phyloP scores from a whole-genome alignment of 192 early-diverging fungal species.

The Coemansia sp. region DNA sequence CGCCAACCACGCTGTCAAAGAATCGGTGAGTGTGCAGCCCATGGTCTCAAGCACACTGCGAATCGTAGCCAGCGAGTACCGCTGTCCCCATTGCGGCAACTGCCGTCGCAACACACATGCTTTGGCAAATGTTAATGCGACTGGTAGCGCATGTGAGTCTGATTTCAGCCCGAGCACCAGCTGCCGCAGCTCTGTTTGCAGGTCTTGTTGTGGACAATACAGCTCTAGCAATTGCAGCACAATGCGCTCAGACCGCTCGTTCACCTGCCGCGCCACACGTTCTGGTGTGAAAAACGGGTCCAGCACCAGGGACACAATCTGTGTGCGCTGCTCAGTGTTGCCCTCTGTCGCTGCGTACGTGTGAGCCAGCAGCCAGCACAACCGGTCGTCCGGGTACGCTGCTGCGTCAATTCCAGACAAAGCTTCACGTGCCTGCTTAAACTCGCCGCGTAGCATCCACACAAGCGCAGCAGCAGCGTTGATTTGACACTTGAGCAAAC shows the following conservation, averaged over 20 bases:
- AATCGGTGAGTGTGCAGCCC: conserved; percentile 8
- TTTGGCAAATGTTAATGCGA: neutral
- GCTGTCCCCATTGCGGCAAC: conserved; percentile 40
- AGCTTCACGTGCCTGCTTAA: conserved; percentile 6
- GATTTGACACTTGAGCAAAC: neutral
- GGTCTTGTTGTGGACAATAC: conserved; percentile 13
- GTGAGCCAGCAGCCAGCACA: conserved; percentile 24
- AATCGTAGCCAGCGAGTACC: conserved; percentile 14
- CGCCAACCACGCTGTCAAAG: conserved; percentile 33
- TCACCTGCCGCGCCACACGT: neutral
- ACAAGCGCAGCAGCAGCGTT: conserved; percentile 22
- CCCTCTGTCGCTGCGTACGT: conserved; percentile 16
- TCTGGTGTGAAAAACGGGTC: conserved; percentile 7
- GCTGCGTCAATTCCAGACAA: conserved; percentile 3
- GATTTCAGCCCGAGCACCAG: conserved; percentile 7
- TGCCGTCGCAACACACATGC: conserved; percentile 1
- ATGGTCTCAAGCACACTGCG: conserved; percentile 8
- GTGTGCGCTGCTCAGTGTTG: conserved; percentile 16
- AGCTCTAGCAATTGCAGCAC: conserved; percentile 22
- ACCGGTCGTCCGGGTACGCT: neutral
- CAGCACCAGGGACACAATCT: conserved; percentile 18
- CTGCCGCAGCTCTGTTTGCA: conserved; percentile 7
- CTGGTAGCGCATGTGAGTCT: conserved; percentile 1
- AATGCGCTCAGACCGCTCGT: conserved; percentile 15
- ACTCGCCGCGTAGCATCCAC: conserved; percentile 30